Base-by-base conservation (phyloP, 2,329 filamentous ascomycete genomes). In the Pezizomycotina sp. region DNA sequence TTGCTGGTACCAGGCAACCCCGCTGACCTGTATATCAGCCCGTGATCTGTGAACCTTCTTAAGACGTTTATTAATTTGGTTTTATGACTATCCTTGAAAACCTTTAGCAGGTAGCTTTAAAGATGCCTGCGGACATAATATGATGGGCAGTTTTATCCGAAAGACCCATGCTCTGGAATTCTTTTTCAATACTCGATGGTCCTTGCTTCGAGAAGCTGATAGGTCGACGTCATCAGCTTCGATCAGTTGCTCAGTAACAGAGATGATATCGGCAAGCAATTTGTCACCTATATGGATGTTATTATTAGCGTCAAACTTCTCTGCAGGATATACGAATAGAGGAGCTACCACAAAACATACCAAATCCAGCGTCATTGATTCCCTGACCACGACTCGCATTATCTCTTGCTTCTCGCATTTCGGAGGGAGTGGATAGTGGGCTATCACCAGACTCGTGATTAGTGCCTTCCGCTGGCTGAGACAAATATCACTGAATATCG, bases 301-400 rank as follows among this genome's bases (percentile, higher is more conserved):
- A n/a, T 43, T 19, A 15, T 26, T 10, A 39, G 25, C 37, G 27
- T 28, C 23, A 13, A 3, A 20, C 27, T n/a, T 12, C 20, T 10
- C 5, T 7, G 6, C 6, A 7, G 9, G 12, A 2, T n/a, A 8
- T 10, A 27, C 6, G 13, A 7, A 8, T 10, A 7, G 22, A 28
- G 5, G 9, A 8, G 6, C 7, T 7, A 10, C 36, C 5, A 22
- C 34, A 42, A 16, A 35, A 26, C 47, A 36, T 16, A 78, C 59
- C 30, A 78, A 58, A 51, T 77, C 73, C n/a, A 76, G 56, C n/a
- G 63, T 69, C 68, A 78, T 69, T 48, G 61, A 70, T 55, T 78
- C 73, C 28, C 74, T 62, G 5, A 78, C 62, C 3, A 77, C 74
- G 0, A 77, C 64, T n/a, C 74, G 61, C 34, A 78, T 55, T 42